phyloP scores from a whole-genome alignment of 1,284 basidiomycete genomes.

The Trichosporon inkin region DNA sequence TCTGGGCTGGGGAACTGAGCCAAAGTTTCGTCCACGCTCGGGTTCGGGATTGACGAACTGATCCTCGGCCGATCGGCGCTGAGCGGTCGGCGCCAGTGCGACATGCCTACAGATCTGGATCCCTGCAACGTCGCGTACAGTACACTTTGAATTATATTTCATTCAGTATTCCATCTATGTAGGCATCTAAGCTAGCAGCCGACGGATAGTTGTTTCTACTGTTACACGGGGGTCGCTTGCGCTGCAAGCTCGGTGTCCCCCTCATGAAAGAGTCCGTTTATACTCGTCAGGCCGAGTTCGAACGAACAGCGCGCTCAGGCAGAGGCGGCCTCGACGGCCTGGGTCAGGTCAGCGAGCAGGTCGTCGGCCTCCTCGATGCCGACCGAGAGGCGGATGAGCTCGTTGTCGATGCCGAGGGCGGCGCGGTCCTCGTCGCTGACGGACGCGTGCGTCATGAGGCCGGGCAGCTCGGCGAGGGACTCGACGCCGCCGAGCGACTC shows the following conservation, averaged over 20 bases:
- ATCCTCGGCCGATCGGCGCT: not conserved
- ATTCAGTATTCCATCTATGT: slow-evolving; percentile 1
- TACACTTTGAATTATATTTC: not conserved
- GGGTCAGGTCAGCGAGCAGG: slow-evolving; percentile 67
- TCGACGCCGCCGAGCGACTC: slow-evolving; percentile 91
- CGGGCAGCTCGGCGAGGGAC: slow-evolving; percentile 77
- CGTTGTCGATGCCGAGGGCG: slow-evolving; percentile 71
- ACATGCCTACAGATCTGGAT: no score
- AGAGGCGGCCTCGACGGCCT: slow-evolving; percentile 58
- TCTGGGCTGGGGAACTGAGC: no score
- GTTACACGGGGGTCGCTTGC: not conserved
- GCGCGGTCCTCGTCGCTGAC: slow-evolving; percentile 50
- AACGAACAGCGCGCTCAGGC: slow-evolving; percentile 1
- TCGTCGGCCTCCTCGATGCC: slow-evolving; percentile 86
- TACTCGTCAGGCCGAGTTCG: not conserved
- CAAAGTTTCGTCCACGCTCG: no score
- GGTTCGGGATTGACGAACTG: not conserved
- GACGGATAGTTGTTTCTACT: not conserved
- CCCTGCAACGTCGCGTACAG: not conserved
- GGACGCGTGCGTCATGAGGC: slow-evolving; percentile 63
- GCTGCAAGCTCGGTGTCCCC: no score
- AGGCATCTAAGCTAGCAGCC: not conserved
- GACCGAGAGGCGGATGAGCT: slow-evolving; percentile 76
- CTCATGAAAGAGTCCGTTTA: not conserved
- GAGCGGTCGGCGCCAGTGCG: no score